These are phyloP conservation scores for Hypomontagnella submonticulosa DNA, from an alignment of 495 filamentous ascomycete genomes.

Conservation along the genomic window DNA sequence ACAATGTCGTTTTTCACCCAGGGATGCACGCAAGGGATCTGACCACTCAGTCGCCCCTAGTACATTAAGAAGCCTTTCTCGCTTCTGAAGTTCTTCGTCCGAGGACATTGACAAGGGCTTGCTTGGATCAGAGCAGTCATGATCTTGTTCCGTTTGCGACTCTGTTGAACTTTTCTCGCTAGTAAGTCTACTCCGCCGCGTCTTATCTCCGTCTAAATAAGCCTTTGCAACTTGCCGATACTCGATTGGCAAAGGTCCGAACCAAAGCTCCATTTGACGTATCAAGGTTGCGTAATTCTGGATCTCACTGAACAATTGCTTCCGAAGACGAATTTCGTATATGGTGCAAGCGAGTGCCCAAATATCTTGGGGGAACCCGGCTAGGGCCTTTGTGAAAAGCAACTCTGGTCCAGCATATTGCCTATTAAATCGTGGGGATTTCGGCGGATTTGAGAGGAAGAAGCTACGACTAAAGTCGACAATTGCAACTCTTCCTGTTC, in stretches of 20 bases:
- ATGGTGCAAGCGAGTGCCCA: slow-evolving; percentile 45
- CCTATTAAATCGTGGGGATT: slow-evolving; percentile 14
- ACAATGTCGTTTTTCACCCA: slow-evolving; percentile 5
- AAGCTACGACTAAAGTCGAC: slow-evolving; percentile 44
- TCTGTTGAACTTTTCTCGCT: not conserved
- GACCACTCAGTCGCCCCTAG: not conserved
- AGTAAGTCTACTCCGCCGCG: not conserved
- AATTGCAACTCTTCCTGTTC: slow-evolving; percentile 34
- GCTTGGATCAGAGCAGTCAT: not conserved
- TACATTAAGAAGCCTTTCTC: not conserved
- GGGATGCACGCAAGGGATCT: slow-evolving; percentile 12
- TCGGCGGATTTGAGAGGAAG: not conserved
- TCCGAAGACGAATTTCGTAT: slow-evolving; percentile 16
- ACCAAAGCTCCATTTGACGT: slow-evolving; percentile 30
- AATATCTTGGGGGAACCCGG: slow-evolving; percentile 39
- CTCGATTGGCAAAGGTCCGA: slow-evolving; percentile 39
- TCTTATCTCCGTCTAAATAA: not conserved
- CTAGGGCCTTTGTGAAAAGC: slow-evolving; percentile 23
- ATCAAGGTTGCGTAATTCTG: slow-evolving; percentile 14
- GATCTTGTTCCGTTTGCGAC: not conserved
- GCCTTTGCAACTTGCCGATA: slow-evolving; percentile 22
- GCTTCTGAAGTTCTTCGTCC: slow-evolving; percentile 7
- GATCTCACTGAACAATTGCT: slow-evolving; percentile 23
- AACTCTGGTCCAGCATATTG: slow-evolving; percentile 41
- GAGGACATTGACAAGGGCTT: slow-evolving; percentile 2